Conservation (phyloP, 768 basidiomycete species). For the Naganishia randhawae region DNA sequence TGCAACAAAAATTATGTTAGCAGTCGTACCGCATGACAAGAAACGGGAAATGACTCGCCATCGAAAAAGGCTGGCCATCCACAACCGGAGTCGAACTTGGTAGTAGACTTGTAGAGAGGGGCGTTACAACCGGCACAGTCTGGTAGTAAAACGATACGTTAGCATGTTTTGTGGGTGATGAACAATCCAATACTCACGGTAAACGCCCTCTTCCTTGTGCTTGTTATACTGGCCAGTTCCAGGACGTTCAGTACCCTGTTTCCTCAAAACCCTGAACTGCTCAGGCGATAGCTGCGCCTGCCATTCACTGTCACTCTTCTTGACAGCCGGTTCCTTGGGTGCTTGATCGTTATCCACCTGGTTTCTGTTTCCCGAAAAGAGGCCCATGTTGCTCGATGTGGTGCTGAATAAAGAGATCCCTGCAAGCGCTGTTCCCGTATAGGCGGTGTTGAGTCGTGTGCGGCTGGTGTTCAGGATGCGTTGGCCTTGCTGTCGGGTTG, state of each 20-base stretch:
- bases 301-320: slow-evolving; percentile 76
- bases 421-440: not conserved
- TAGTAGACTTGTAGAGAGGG: slow-evolving; percentile 78
- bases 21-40: slow-evolving; percentile 5
- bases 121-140: slow-evolving; percentile 74
- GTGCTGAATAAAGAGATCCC: slow-evolving; percentile 3
- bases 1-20: not conserved
- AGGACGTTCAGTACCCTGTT: slow-evolving; percentile 80
- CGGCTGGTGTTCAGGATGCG: not conserved
- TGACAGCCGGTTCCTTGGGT: slow-evolving; percentile 33
- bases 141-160: slow-evolving; percentile 10
- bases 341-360: slow-evolving; percentile 22
- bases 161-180: not conserved
- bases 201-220: slow-evolving; percentile 63
- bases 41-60: slow-evolving; percentile 55
- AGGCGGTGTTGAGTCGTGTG: not conserved
- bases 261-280: slow-evolving; percentile 79
- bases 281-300: slow-evolving; percentile 70
- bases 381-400: slow-evolving; percentile 8
- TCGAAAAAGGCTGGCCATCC: slow-evolving; percentile 99
- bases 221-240: slow-evolving; percentile 79
- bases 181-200: slow-evolving; percentile 50
- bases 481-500: not conserved
- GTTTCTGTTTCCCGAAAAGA: slow-evolving; percentile 21
- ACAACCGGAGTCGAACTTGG: slow-evolving; percentile 88